Conservation (phyloP, 768 basidiomycete genomes). For the Leucogyrophana mollusca region DNA sequence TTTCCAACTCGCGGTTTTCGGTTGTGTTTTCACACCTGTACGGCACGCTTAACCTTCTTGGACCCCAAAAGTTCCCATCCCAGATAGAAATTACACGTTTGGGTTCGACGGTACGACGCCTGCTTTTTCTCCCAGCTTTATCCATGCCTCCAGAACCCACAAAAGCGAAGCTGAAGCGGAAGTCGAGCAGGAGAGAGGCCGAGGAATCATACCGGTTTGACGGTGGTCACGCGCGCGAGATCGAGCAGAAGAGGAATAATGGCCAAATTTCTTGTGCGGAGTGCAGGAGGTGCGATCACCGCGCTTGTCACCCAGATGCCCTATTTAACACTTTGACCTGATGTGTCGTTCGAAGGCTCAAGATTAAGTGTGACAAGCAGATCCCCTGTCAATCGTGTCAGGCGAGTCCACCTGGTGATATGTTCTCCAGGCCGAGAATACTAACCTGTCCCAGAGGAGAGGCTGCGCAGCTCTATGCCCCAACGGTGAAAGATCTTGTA, state of each 20-base stretch:
- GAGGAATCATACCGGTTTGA: constrained; percentile 49
- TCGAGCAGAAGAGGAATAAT: constrained; percentile 71
- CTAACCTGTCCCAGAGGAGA: constrained; percentile 42
- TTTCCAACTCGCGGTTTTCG: too few species aligned
- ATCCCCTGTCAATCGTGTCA: constrained; percentile 78
- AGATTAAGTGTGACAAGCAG: constrained; percentile 83
- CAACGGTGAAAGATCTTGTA: constrained; percentile 47
- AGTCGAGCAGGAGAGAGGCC: constrained; percentile 45
- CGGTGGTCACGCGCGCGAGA: constrained; percentile 57
- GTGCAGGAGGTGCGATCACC: constrained; percentile 74
- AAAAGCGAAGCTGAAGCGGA: constrained; percentile 50
- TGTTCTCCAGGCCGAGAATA: not conserved
- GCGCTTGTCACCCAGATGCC: constrained; percentile 28
- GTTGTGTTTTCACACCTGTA: constrained; percentile 26
- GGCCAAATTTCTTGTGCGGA: constrained; percentile 81
- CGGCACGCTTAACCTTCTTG: constrained; percentile 21
- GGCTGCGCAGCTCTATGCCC: constrained; percentile 73
- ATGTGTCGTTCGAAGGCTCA: constrained; percentile 46
- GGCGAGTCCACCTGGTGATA: constrained; percentile 34
- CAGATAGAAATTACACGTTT: constrained; percentile 16
- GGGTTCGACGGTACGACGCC: constrained; percentile 5
- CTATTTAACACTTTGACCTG: constrained; percentile 21
- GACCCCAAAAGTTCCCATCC: constrained; percentile 9
- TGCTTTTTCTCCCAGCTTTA: constrained; percentile 9
- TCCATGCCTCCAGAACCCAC: constrained; percentile 58